Evolutionary conservation across 2,329 filamentous ascomycete species (phyloP), one percentile per base, ranked within the genome.

Genomic region (Colletotrichum chlorophyti): DNA sequence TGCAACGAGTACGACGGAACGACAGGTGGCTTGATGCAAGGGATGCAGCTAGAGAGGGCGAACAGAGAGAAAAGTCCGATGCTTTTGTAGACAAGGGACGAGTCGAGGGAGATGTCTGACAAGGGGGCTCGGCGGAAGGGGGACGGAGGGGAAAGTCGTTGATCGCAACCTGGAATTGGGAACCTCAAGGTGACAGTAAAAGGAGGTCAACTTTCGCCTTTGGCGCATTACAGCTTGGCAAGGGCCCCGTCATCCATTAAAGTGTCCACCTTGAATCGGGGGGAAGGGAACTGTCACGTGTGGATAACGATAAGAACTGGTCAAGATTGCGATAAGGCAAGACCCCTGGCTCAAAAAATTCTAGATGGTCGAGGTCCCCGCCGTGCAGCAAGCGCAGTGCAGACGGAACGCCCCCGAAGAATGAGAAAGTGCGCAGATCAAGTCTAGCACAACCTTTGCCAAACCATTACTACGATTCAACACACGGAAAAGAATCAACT

Each of bases 331-430:
- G 55, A 59, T 59, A 59, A 37, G 35, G 17, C 14, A 23, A 29
- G 6, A 4, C 41, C 47, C 45, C 23, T 47, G n/a, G 47, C 26
- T 50, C 37, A 19, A 58, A 61, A 61, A 60, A 29, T 60, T 62
- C 46, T 59, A 45, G 55, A 37, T 19, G 41, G 40, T 42, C 53
- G 21, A 53, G 42, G 57, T n/a, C 57, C 57, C 49, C 49, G 32
- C 59, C 27, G 19, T 27, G 40, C 41, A 32, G 45, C 34, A 47
- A 42, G n/a, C n/a, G n/a, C n/a, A 43, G 21, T 15, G 34, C 50
- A 54, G 42, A 42, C 17, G 32, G n/a, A n/a, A 51, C 29, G 38
- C n/a, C 31, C 40, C 41, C 37, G 24, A 37, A n/a, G n/a, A 47
- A 38, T 37, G 14, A 31, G 34, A 43, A 40, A 29, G 37, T 47